Base-by-base conservation (phyloP, 2,329 filamentous ascomycete genomes). In the Cladophialophora immunda region DNA sequence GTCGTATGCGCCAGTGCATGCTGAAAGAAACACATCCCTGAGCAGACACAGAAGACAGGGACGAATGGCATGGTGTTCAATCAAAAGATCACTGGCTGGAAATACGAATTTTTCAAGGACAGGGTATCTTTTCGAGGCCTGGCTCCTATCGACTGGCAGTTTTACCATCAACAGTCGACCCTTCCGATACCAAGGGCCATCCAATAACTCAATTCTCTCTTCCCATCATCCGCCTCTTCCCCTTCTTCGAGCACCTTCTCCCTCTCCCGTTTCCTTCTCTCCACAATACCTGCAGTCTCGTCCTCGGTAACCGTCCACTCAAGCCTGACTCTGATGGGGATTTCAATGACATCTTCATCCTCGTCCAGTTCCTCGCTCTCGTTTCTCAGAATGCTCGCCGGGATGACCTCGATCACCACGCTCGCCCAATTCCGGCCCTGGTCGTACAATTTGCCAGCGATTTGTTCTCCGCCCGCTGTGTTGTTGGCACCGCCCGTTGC, bases 381-480 rank as follows among this genome's bases (percentile, higher is more conserved):
- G 68, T 53, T 68, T 45, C 67, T 73, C 70, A 50, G 71, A 68
- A 63, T 68, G 71, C 72, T 63, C 54, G 78, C 84, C 74, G 74
- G 94, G 87, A 97, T 87, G 15, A 99, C 90, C 77, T 99, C 95
- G 29, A 99, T 84, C 22, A 97, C 92, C 11, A 99, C 92, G 71
- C 90, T 95, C 17, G 95, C 95, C 92, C 94, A 97, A 78, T 98
- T 99, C 38, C 94, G 85, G 0, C 94, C 94, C 62, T 90, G 87
- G 70, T 97, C 94, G 92, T 93, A 99, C n/a, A 98, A 89, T 80
- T 98, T 98, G 60, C 94, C 95, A 0, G 92, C 92, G 78, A 97
- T 93, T 17, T 92, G 87, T 75, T 88, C 89, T 57, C 88, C 86
- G 58, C 81, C 84, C 47, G 80, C 78, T n/a, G 65, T 50, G 34